Evolutionary conservation across 139 green algal genomes (phyloP), one percentile per base, ranked within the genome.

Genomic region (Mesotaenium endlicherianum): DNA sequence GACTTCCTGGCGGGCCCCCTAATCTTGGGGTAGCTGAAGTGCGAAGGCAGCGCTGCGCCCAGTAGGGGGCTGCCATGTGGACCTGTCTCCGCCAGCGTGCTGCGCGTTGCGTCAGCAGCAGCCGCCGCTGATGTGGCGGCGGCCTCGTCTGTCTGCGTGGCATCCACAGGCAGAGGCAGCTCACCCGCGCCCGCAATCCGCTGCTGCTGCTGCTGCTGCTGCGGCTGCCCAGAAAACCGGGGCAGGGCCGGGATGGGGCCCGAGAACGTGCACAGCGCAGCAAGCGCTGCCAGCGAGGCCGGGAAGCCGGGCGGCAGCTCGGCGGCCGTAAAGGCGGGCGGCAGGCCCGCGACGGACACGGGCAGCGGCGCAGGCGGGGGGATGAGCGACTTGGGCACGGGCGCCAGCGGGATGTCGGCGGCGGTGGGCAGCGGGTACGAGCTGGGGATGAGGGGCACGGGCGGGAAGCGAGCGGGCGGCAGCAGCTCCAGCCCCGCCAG

Each of bases 401-500:
- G 43, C 20, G 71, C 71, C 71, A 80, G 55, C 16, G 71, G 16
- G 41, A 55, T 53, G 31, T 49, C 60, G 34, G 76, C 31, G 16
- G 43, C 34, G 69, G 69, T n/a, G 69, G 36, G 57, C 26, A 77
- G 40, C 39, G 47, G 76, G 67, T 53, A 83, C 14, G 67, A 80
- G 76, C 40, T 36, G 39, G 40, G 58, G 67, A 83, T 44, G 17
- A 79, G 59, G 57, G 59, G 76, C 58, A 80, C 39, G 0, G 71
- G 71, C 50, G 57, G 38, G 55, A 58, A 39, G 39, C 41, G 76
- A 26, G 67, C 36, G 17, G 76, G 45, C 67, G 67, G 38, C 36
- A 77, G 30, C 17, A 34, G 34, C 69, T 50, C 42, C 69, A 77
- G 41, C 69, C 43, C 43, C 31, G 43, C 30, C 43, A 77, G 41